phyloP scores from a whole-genome alignment of 2,329 filamentous ascomycete genomes.

The Podosphaera aphanis region DNA sequence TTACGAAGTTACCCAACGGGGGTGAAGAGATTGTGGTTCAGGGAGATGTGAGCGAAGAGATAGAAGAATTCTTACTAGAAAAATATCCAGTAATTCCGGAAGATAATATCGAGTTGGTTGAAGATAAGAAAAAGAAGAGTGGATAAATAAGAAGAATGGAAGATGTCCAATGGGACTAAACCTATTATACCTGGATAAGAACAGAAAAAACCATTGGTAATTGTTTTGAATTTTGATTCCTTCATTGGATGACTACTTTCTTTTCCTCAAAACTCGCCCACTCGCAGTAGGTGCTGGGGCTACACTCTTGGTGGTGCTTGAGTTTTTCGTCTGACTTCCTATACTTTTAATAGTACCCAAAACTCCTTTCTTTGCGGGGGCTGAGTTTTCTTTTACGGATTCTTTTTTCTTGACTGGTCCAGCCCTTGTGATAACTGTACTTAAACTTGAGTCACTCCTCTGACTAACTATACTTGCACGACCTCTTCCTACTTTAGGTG shows the following conservation, averaged over 20 bases:
- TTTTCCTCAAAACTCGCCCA: slow-evolving; percentile 15
- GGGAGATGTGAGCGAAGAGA: slow-evolving; percentile 85
- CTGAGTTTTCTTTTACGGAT: slow-evolving; percentile 17
- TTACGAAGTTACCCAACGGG: slow-evolving; percentile 68
- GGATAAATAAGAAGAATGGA: slow-evolving; percentile 1
- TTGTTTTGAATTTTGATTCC: too few species aligned
- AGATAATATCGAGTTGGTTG: slow-evolving; percentile 82
- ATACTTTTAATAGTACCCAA: slow-evolving; percentile 30
- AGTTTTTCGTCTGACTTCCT: slow-evolving; percentile 28
- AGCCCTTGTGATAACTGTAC: slow-evolving; percentile 33
- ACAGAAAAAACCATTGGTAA: too few species aligned
- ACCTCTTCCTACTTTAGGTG: slow-evolving; percentile 24
- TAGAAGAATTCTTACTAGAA: slow-evolving; percentile 74
- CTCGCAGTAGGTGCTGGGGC: slow-evolving; percentile 8
- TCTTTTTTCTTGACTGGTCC: slow-evolving; percentile 18
- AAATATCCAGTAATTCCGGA: slow-evolving; percentile 78
- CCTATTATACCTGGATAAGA: too few species aligned
- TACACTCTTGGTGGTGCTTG: slow-evolving; percentile 15
- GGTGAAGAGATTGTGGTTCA: slow-evolving; percentile 96
- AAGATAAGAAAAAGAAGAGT: slow-evolving; percentile 84
- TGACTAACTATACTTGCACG: slow-evolving; percentile 37
- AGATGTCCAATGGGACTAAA: too few species aligned
- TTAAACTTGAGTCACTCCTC: slow-evolving; percentile 32
- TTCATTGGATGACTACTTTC: slow-evolving; percentile 7
- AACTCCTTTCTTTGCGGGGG: slow-evolving; percentile 26